A percentile compares a stretch with the other conserved stretches of the same genome.
Evolutionary conservation across 2,329 filamentous ascomycete genomes (phyloP).

Genomic region (Ophiostoma triangulosporum): DNA sequence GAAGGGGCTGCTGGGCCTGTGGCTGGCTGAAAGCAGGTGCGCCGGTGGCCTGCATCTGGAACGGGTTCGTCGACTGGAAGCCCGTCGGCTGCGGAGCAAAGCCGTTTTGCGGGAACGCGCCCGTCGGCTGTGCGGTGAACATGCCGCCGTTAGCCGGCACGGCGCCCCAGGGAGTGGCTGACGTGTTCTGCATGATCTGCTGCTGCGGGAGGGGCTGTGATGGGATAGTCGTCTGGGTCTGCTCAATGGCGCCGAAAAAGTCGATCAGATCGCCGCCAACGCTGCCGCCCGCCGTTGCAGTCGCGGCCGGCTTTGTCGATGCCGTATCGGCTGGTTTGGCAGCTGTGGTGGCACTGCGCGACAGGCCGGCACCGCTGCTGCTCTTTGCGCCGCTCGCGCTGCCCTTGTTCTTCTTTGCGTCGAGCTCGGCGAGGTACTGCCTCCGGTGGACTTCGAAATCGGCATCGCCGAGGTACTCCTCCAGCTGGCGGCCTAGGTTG

Average conservation of each 20-base stretch:
- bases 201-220: conserved; percentile 28
- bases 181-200: conserved; percentile 16
- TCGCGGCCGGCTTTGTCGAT: conserved; percentile 27
- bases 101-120: conserved; percentile 23
- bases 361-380: conserved; percentile 22
- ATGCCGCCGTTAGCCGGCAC: conserved; percentile 14
- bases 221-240: conserved; percentile 63
- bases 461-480: conserved; percentile 87
- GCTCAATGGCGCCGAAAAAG: conserved; percentile 88
- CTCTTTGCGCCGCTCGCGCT: conserved; percentile 27
- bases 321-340: conserved; percentile 16
- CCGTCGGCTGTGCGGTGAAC: conserved; percentile 23
- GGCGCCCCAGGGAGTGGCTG: conserved; percentile 25
- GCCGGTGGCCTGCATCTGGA: conserved; percentile 23
- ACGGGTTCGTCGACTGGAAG: conserved; percentile 28
- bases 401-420: conserved; percentile 44
- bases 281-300: neutral
- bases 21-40: conserved; percentile 10
- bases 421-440: conserved; percentile 82
- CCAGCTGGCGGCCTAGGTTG: conserved; percentile 73
- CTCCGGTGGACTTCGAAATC: conserved; percentile 90
- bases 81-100: conserved; percentile 28
- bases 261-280: conserved; percentile 68
- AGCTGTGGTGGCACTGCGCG: conserved; percentile 21
- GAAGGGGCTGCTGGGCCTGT: conserved; percentile 23